Conservation (phyloP, 371 early-diverging fungal species). For the Nematocida major region DNA sequence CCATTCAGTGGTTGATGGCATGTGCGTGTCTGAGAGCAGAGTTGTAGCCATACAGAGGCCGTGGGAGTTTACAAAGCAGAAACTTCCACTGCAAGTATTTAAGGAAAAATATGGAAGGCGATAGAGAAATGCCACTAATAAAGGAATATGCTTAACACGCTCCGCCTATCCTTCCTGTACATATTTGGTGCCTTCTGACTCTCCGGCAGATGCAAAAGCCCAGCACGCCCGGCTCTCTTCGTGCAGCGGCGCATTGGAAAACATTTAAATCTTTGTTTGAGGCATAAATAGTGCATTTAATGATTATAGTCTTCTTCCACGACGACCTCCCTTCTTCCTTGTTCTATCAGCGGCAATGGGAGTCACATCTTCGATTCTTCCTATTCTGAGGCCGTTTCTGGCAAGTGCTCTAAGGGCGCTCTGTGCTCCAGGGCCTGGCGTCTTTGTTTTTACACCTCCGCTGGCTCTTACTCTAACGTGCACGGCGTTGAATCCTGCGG, state of each 20-base stretch:
- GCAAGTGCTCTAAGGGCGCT: constrained; percentile 96
- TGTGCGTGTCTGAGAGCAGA: neutral
- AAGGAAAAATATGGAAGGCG: constrained; percentile 42
- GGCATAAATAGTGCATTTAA: neutral
- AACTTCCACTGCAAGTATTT: constrained; percentile 32
- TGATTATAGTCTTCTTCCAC: constrained; percentile 97
- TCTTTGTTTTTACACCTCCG: constrained; percentile 97
- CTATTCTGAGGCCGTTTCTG: constrained; percentile 93
- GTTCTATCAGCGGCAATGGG: constrained; percentile 97
- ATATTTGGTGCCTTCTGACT: too few species aligned
- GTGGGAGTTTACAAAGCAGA: constrained; percentile 13
- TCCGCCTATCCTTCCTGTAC: neutral
- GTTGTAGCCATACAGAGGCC: constrained; percentile 16
- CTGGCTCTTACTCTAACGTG: constrained; percentile 99
- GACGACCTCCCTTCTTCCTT: constrained; percentile 98
- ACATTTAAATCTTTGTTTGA: too few species aligned
- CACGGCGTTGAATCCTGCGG: constrained; percentile 94
- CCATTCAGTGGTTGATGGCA: neutral
- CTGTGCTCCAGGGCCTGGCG: constrained; percentile 99
- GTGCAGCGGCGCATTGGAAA: too few species aligned
- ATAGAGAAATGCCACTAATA: constrained; percentile 11
- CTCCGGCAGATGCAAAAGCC: too few species aligned
- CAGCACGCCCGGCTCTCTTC: too few species aligned
- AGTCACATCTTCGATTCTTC: constrained; percentile 96
- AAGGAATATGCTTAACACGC: neutral